Evolutionary conservation across 768 basidiomycete genomes (phyloP).

Genomic region (Trametes cingulata): DNA sequence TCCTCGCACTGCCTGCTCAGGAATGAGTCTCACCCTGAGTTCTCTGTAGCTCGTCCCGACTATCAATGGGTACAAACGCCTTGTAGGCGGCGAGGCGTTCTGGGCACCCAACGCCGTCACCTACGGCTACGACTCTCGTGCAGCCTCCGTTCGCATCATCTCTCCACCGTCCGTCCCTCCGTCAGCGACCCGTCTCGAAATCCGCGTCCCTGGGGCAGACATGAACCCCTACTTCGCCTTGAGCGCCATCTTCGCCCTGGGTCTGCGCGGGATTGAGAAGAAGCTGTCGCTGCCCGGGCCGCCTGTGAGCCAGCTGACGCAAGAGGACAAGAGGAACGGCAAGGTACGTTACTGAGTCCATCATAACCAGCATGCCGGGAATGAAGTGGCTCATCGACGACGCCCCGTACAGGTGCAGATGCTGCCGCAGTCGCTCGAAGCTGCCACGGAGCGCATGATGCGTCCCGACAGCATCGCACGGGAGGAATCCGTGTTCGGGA

Average conservation of each 20-base stretch:
- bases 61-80: conserved; percentile 96
- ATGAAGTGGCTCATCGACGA: not conserved
- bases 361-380: not conserved
- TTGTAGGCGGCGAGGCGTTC: conserved; percentile 90
- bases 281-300: conserved; percentile 65
- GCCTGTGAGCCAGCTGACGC: conserved; percentile 62
- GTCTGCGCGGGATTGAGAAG: conserved; percentile 85
- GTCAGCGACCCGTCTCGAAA: conserved; percentile 84
- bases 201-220: conserved; percentile 95
- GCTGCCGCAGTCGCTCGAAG: conserved; percentile 77
- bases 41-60: conserved; percentile 72
- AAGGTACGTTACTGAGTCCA: conserved; percentile 39
- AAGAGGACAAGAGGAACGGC: conserved; percentile 57
- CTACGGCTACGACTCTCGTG: conserved; percentile 95
- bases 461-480: conserved; percentile 75
- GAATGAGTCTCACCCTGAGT: not conserved
- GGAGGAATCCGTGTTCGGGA: conserved; percentile 70
- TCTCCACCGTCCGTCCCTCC: conserved; percentile 85
- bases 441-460: conserved; percentile 84
- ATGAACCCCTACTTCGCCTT: conserved; percentile 93
- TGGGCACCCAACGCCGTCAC: conserved; percentile 94
- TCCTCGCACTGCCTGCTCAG: not conserved
- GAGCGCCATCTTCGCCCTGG: conserved; percentile 84
- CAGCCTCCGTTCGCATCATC: conserved; percentile 89
- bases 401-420: conserved; percentile 55